Base-by-base conservation (phyloP, 805 yeast species). In the Metschnikowia noctiluminum region DNA sequence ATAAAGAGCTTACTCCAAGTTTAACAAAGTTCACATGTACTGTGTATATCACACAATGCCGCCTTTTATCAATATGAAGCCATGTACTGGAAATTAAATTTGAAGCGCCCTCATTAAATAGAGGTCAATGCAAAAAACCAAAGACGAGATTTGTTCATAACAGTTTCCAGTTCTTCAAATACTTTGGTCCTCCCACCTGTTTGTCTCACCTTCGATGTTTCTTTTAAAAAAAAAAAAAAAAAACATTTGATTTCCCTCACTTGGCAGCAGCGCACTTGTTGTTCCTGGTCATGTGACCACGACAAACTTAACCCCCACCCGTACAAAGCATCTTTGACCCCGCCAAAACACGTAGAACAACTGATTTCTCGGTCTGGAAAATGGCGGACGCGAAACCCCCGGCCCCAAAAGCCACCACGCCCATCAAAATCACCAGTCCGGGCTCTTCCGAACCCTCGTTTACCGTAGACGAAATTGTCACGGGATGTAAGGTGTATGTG, bases 401-500 rank as follows among this genome's bases (percentile, higher is more conserved):
- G 21, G 43, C 10, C 9, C 52, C 50, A 3, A 53, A 42, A 35
- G 42, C 44, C 37, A 49, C 37, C 15, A 46, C 49, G 30, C 54
- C 54, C 14, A 40, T 54, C 16, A 38, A 41, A 30, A 54, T 54
- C 37, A 38, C 48, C 28, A 40, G 42, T 4, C 30, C 44, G 11
- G 36, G 14, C 10, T 12, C 45, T 7, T 7, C 38, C 3, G 41
- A 21, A 12, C 50, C 50, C 28, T 40, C 32, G 21, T 73, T 71
- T 41, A 48, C 63, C 15, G 59, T 58, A 2, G 80, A 77, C 7
- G 87, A 84, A 50, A 72, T 89, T 30, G 64, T 77, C 7, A 74
- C 84, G 3, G 97, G 97, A 14, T 87, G 95, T 62, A 89, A 89
- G 63, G 85, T 89, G 26, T 86, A 76, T 66, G 95, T 87, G 7